Evolutionary conservation across 2,329 filamentous ascomycete species (phyloP).

Genomic region (Chrysoporthe cubensis): DNA sequence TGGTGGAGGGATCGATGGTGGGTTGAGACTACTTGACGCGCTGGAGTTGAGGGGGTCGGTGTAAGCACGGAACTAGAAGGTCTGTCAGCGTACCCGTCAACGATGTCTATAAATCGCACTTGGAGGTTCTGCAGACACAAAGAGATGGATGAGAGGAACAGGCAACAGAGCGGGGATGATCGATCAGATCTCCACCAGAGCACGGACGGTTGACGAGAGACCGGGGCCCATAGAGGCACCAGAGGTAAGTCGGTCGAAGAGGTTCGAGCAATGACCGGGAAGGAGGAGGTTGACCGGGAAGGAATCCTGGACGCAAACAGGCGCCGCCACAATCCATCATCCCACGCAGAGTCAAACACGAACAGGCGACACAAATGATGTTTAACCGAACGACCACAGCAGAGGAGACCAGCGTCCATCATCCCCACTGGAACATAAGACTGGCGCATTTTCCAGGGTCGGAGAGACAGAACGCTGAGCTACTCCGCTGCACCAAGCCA

Average conservation of each 20-base stretch:
- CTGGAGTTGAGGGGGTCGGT: constrained; percentile 57
- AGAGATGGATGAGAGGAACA: constrained; percentile 12
- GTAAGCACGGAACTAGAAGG: constrained; percentile 60
- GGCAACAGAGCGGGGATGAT: not conserved
- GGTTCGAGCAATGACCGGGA: constrained; percentile 9
- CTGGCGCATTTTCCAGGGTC: constrained; percentile 1
- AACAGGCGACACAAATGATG: not conserved
- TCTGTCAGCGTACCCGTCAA: constrained; percentile 19
- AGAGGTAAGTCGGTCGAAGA: not conserved
- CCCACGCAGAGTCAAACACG: constrained; percentile 18
- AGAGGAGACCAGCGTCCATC: constrained; percentile 2
- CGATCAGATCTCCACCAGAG: constrained; percentile 6
- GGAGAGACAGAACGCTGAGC: constrained; percentile 7
- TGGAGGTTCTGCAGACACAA: constrained; percentile 7
- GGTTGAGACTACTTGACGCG: constrained; percentile 45
- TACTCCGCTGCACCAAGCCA: constrained; percentile 14
- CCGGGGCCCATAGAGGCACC: not conserved
- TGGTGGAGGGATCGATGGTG: constrained; percentile 62
- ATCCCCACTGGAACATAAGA: not conserved
- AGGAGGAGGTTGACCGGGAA: constrained; percentile 1
- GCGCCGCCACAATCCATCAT: constrained; percentile 17
- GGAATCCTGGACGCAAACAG: constrained; percentile 10
- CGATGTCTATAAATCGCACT: not conserved
- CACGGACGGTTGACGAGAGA: not conserved
- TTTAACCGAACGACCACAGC: constrained; percentile 1